These are phyloP conservation scores for Apodospora peruviana DNA, from an alignment of 495 filamentous ascomycete species.

Conservation along the genomic window DNA sequence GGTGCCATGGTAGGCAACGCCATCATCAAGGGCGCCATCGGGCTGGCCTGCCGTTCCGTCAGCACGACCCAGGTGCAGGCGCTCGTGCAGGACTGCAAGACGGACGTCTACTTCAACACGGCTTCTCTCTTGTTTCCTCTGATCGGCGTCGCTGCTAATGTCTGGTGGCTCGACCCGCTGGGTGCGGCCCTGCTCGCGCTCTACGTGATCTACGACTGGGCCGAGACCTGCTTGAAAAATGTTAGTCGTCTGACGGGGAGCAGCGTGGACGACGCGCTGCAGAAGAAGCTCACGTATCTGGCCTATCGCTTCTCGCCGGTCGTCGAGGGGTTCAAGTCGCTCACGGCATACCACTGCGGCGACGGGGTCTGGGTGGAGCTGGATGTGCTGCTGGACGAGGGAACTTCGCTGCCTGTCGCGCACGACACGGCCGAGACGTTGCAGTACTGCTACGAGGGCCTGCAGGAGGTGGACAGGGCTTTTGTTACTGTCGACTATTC, in stretches of 20 bases:
- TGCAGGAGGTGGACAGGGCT: slow-evolving; percentile 42
- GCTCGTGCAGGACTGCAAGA: slow-evolving; percentile 45
- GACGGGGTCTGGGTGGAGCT: slow-evolving; percentile 47
- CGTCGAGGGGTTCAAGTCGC: slow-evolving; percentile 38
- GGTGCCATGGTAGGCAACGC: slow-evolving; percentile 36
- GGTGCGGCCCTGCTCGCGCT: slow-evolving; percentile 42
- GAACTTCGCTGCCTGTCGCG: slow-evolving; percentile 29
- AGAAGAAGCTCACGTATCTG: slow-evolving; percentile 40
- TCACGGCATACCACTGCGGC: slow-evolving; percentile 44
- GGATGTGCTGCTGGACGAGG: slow-evolving; percentile 40
- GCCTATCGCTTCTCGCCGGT: slow-evolving; percentile 40
- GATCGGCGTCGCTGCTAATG: slow-evolving; percentile 30
- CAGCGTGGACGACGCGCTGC: slow-evolving; percentile 24
- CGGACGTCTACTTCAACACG: slow-evolving; percentile 47
- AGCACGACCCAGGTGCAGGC: slow-evolving; percentile 49
- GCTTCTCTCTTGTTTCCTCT: slow-evolving; percentile 45
- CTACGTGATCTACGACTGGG: slow-evolving; percentile 47
- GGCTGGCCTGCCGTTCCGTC: slow-evolving; percentile 37
- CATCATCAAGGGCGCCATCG: slow-evolving; percentile 41
- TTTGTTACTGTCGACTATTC: slow-evolving; percentile 43
- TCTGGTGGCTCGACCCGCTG: slow-evolving; percentile 47
- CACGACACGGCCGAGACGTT: slow-evolving; percentile 47
- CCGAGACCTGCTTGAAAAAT: slow-evolving; percentile 40
- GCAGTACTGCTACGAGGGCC: slow-evolving; percentile 40
- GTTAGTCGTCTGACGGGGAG: slow-evolving; percentile 38